A percentile compares a stretch with the other conserved stretches of the same genome.
These are phyloP conservation scores for Coprinopsis sp. DNA, from an alignment of 768 basidiomycete genomes.

Conservation along the genomic window DNA sequence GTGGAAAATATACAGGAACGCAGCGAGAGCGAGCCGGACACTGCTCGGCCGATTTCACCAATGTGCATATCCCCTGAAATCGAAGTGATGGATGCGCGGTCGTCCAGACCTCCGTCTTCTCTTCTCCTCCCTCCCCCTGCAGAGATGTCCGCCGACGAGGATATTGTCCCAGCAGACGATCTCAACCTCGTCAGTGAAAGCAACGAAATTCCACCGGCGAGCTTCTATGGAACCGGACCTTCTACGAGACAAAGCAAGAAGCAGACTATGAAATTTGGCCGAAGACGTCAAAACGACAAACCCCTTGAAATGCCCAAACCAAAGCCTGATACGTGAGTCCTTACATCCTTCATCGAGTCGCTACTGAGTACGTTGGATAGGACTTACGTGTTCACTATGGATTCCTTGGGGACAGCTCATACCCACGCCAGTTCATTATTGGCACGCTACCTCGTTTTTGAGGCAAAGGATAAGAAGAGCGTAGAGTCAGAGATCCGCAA, in stretches of 20 bases:
- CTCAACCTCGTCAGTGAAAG: slow-evolving; percentile 1
- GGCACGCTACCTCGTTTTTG: slow-evolving; percentile 60
- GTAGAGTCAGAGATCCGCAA: slow-evolving; percentile 34
- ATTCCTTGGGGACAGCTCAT: slow-evolving; percentile 81
- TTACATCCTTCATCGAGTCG: background rate
- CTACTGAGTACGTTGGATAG: slow-evolving; percentile 31
- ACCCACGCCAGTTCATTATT: slow-evolving; percentile 58
- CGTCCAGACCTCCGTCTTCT: background rate
- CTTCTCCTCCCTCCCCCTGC: background rate
- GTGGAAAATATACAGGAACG: background rate
- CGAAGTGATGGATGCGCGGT: slow-evolving; percentile 5
- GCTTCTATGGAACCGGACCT: slow-evolving; percentile 1
- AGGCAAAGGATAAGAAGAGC: slow-evolving; percentile 71
- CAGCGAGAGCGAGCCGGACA: background rate
- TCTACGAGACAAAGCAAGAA: slow-evolving; percentile 5
- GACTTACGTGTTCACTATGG: slow-evolving; percentile 82
- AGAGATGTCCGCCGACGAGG: background rate
- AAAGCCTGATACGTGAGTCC: slow-evolving; percentile 5
- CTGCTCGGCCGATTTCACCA: background rate
- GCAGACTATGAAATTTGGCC: background rate
- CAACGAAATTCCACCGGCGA: slow-evolving; percentile 1
- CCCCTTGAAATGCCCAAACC: background rate
- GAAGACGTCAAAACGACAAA: background rate
- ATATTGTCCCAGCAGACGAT: background rate
- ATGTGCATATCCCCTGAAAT: background rate